phyloP scores from a whole-genome alignment of 768 basidiomycete species.

The Rhodocollybia butyracea region DNA sequence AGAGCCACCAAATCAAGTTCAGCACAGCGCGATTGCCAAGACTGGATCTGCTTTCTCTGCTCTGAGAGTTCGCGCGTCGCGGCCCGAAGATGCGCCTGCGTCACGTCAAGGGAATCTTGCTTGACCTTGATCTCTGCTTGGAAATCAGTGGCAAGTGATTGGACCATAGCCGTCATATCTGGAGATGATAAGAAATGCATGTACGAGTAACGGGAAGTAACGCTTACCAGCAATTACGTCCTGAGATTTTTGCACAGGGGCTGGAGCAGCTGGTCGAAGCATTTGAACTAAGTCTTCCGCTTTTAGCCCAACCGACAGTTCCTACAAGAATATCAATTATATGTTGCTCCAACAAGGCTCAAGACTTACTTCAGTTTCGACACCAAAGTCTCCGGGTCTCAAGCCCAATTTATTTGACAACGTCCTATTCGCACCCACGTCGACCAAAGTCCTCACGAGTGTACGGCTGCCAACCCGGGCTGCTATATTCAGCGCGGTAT shows the following conservation, averaged over 20 bases:
- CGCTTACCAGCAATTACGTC: slow-evolving; percentile 74
- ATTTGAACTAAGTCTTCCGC: slow-evolving; percentile 80
- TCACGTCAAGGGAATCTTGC: slow-evolving; percentile 83
- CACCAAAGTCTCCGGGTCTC: slow-evolving; percentile 91
- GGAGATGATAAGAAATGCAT: slow-evolving; percentile 6
- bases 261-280: slow-evolving; percentile 68
- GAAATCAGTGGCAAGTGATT: slow-evolving; percentile 75
- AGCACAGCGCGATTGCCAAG: slow-evolving; percentile 67
- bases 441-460: slow-evolving; percentile 81
- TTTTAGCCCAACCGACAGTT: slow-evolving; percentile 63
- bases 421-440: slow-evolving; percentile 89
- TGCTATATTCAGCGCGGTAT: slow-evolving; percentile 94
- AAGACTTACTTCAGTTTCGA: slow-evolving; percentile 77
- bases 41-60: slow-evolving; percentile 80
- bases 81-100: slow-evolving; percentile 81
- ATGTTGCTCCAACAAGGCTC: background rate
- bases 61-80: slow-evolving; percentile 90
- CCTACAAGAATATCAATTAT: slow-evolving; percentile 34
- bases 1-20: slow-evolving; percentile 83
- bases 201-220: background rate
- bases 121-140: slow-evolving; percentile 80
- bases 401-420: slow-evolving; percentile 91
- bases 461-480: slow-evolving; percentile 90
- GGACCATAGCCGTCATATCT: slow-evolving; percentile 89
- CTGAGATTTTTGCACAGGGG: slow-evolving; percentile 83